Base-by-base conservation (phyloP, 345 rosid species). In the Gossypioides kirkii region DNA sequence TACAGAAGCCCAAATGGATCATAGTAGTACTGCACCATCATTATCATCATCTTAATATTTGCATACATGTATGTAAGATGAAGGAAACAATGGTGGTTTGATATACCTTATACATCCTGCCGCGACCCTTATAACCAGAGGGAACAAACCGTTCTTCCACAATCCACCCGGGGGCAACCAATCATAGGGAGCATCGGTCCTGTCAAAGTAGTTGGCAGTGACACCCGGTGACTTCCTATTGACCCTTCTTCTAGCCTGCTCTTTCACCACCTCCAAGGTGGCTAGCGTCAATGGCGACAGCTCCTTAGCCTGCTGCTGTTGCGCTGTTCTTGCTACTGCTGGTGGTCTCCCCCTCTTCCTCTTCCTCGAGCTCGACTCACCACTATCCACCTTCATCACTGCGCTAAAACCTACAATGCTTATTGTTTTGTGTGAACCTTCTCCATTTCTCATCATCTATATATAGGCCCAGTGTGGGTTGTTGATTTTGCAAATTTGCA, bases 1-100 rank as follows among this genome's bases (percentile, higher is more conserved):
- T 73, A 73, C 17, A 36, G 18, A 28, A 38, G 28, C 18, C 80
- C 80, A 2, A 17, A 2, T 43, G 80, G 86, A 60, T 82, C 83
- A 28, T 78, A 65, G 41, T 69, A 73, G 25, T 32, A 70, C 81
- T 75, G 52, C 49, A 60, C 10, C 2, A 41, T 3, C 45, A 41
- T 5, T 42, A 64, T 32, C 10, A 28, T 46, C 38, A 65, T 3
- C 56, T 8, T 53, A 3, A 52, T 52, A 52, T 46, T 46, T 0
- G 49, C 13, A 52, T 54, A 1, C 5, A n/a, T 53, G 23, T 6
- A 54, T 18, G 25, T 1, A 23, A 2, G 28, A 26, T 26, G 28
- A 26, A 26, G 28, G 28, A 26, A 26, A 26, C 3, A 26, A 26
- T 26, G 28, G 28, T 26, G 28, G 28, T 26, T 26, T 26, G 28